A percentile compares a stretch with the other conserved stretches of the same genome.
Evolutionary conservation across 805 yeast genomes (phyloP).

Genomic region (Yarrowia sp.): DNA sequence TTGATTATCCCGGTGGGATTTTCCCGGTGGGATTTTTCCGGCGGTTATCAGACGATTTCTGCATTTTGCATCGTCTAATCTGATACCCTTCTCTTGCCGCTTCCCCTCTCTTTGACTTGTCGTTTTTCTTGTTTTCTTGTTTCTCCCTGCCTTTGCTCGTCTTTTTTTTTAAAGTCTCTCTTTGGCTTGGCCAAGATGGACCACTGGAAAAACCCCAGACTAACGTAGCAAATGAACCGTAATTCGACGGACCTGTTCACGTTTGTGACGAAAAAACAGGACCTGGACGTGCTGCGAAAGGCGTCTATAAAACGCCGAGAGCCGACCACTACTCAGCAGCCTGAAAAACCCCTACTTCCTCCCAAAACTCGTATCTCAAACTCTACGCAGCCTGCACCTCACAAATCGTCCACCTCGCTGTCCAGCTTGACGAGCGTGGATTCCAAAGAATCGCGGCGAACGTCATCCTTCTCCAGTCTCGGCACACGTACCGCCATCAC

Average conservation of each 20-base stretch:
- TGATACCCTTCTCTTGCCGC: too few species aligned
- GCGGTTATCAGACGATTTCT: too few species aligned
- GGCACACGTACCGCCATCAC: not conserved
- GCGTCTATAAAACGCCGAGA: slow-evolving; percentile 6
- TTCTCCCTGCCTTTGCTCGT: not conserved
- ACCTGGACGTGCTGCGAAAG: slow-evolving; percentile 18
- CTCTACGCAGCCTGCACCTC: not conserved
- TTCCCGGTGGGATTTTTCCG: too few species aligned
- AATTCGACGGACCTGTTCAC: slow-evolving; percentile 18
- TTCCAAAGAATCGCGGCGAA: not conserved
- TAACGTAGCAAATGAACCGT: slow-evolving; percentile 19
- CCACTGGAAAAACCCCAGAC: not conserved
- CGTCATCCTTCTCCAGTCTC: not conserved
- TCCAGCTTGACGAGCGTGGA: not conserved
- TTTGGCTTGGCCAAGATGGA: too few species aligned
- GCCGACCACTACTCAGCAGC: not conserved
- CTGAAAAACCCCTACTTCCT: not conserved
- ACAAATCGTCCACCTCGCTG: not conserved
- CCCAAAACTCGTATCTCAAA: not conserved
- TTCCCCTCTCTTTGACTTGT: not conserved
- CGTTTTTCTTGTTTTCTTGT: not conserved
- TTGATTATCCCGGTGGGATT: too few species aligned
- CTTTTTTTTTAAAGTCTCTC: too few species aligned
- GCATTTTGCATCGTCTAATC: too few species aligned
- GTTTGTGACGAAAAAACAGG: slow-evolving; percentile 20